Conservation (phyloP, 1,284 basidiomycete species). For the Ustilago tritici region DNA sequence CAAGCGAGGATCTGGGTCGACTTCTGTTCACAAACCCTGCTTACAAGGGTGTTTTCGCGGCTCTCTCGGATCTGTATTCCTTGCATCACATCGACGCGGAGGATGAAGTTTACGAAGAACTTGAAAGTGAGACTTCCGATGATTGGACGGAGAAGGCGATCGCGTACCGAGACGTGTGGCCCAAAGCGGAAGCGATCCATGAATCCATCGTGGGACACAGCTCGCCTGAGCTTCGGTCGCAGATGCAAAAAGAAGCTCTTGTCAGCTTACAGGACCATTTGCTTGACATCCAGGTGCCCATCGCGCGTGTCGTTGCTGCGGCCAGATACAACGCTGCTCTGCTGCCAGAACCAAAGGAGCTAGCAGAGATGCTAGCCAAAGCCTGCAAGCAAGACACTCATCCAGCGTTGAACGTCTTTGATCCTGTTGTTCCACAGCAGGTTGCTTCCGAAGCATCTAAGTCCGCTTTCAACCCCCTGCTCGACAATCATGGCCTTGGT, state of each 20-base stretch:
- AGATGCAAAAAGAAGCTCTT: conserved; percentile 16
- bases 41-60: conserved; percentile 30
- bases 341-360: conserved; percentile 28
- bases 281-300: conserved; percentile 40
- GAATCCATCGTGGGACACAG: not conserved
- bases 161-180: not conserved
- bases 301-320: conserved; percentile 18
- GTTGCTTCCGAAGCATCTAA: not conserved
- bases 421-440: conserved; percentile 30
- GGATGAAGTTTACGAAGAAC: not conserved
- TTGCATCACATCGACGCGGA: not conserved
- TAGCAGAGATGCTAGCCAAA: conserved; percentile 35
- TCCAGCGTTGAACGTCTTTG: conserved; percentile 39
- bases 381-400: conserved; percentile 22
- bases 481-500: conserved; percentile 74
- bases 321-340: conserved; percentile 5
- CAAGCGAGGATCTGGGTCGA: conserved; percentile 7
- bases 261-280: conserved; percentile 32
- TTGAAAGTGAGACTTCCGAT: not conserved
- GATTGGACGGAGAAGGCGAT: not conserved
- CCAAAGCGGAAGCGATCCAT: not conserved
- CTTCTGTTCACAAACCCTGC: conserved; percentile 13
- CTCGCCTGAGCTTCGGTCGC: conserved; percentile 8
- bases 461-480: conserved; percentile 7
- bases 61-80: conserved; percentile 26